Evolutionary conservation across 371 early-diverging fungal genomes (phyloP).

Genomic region (Apophysomyces trapeziformis): DNA sequence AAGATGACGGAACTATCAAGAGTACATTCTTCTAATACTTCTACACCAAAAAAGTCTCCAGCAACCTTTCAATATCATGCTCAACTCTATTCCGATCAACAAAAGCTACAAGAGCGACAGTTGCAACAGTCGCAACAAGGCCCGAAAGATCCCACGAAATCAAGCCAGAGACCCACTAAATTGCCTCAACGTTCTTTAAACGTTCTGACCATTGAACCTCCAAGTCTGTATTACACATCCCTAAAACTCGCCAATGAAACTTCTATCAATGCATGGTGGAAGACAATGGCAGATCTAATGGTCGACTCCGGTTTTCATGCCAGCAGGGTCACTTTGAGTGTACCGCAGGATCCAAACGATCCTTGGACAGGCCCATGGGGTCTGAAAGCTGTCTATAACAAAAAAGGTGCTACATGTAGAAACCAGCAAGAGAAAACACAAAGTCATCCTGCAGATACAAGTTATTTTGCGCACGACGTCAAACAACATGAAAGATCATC

Average conservation of each 20-base stretch:
- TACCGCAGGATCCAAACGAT: constrained; percentile 56
- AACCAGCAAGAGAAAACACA: constrained; percentile 12
- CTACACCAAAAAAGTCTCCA: constrained; percentile 17
- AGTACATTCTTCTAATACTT: neutral
- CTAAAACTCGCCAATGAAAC: constrained; percentile 46
- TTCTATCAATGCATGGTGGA: constrained; percentile 54
- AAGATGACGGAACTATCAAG: constrained; percentile 10
- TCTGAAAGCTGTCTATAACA: constrained; percentile 49
- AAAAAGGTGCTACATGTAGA: constrained; percentile 24
- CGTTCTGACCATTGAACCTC: constrained; percentile 44
- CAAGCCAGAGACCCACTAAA: constrained; percentile 10
- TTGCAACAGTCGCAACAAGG: constrained; percentile 33
- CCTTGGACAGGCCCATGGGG: constrained; percentile 56
- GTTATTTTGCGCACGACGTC: constrained; percentile 44
- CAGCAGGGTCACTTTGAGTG: constrained; percentile 38
- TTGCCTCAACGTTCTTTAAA: constrained; percentile 31
- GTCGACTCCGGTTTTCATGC: constrained; percentile 50
- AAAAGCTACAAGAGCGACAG: constrained; percentile 39
- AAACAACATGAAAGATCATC: constrained; percentile 20
- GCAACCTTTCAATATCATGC: constrained; percentile 56
- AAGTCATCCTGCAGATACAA: constrained; percentile 9
- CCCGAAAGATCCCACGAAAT: constrained; percentile 2
- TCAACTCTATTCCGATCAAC: constrained; percentile 45
- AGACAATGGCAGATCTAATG: constrained; percentile 42
- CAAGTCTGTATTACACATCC: constrained; percentile 54